A percentile compares a stretch with the other conserved stretches of the same genome.
These are phyloP conservation scores for Stachybotrys echinatus DNA, from an alignment of 2,329 filamentous ascomycete species.

Conservation along the genomic window DNA sequence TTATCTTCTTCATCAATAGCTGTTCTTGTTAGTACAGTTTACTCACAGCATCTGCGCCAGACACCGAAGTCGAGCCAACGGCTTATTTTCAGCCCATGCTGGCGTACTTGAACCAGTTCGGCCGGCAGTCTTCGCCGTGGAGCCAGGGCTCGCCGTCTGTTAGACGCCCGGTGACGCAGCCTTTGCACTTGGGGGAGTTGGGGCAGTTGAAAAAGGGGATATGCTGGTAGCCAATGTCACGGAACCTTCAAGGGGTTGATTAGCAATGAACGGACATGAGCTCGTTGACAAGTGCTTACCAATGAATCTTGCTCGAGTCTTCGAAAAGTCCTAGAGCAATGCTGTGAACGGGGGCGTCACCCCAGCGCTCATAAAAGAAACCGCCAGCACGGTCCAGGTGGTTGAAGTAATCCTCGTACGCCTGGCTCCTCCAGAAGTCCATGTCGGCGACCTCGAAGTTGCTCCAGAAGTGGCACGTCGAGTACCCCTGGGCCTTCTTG, in stretches of 20 bases:
- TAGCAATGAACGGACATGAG: slow-evolving; percentile 2
- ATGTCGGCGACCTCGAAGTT: slow-evolving; percentile 97
- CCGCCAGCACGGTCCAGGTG: slow-evolving; percentile 94
- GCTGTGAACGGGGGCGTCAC: slow-evolving; percentile 93
- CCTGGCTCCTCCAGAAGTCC: slow-evolving; percentile 83
- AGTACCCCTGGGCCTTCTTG: slow-evolving; percentile 81
- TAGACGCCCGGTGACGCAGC: slow-evolving; percentile 80
- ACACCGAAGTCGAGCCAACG: too few species aligned
- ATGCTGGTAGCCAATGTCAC: slow-evolving; percentile 97
- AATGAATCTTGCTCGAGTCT: slow-evolving; percentile 85
- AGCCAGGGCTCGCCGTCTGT: slow-evolving; percentile 85
- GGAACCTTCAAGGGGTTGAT: slow-evolving; percentile 65
- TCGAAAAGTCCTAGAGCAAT: slow-evolving; percentile 91
- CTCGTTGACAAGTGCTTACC: slow-evolving; percentile 52
- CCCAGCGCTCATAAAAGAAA: slow-evolving; percentile 99
- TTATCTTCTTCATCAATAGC: too few species aligned
- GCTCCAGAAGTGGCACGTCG: slow-evolving; percentile 98
- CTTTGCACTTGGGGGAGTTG: slow-evolving; percentile 88
- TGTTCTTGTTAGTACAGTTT: too few species aligned
- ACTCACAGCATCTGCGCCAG: too few species aligned
- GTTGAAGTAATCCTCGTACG: slow-evolving; percentile 94
- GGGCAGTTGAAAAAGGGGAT: slow-evolving; percentile 99
- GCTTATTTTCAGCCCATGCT: slow-evolving; percentile 59
- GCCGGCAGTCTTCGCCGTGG: slow-evolving; percentile 85
- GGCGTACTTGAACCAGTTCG: slow-evolving; percentile 95